Evolutionary conservation across 1,284 basidiomycete species (phyloP), one percentile per base, ranked within the genome.

Genomic region (Apiotrichum porosum): DNA sequence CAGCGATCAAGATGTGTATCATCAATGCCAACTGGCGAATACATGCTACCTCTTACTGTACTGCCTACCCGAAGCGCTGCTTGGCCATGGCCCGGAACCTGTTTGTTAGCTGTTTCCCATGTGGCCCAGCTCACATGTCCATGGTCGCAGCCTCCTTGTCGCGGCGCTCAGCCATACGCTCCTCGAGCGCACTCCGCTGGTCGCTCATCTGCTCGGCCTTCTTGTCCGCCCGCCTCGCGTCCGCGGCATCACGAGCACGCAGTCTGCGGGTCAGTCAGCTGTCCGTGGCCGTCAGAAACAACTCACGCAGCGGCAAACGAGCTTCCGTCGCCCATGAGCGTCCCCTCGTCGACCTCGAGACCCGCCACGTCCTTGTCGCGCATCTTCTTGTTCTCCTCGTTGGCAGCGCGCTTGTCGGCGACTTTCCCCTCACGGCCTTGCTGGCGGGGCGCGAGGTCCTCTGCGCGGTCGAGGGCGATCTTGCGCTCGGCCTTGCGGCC

Each of bases 281-380:
- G 5, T 30, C 18, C 26, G 12, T 24, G 26, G 17, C 30, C n/a
- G 43, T 14, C 0, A 9, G 5, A n/a, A n/a, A 10, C 10, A 5
- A 65, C 66, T 61, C 39, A 72, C 68, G 72, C 72, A 38, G 69
- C 62, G 13, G 65, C 58, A 50, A 72, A 73, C 44, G 64, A 60
- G 14, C 57, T 56, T 4, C 51, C 56, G 31, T 61, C 65, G 36
- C 72, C 72, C 60, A 74, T 59, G 46, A 74, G 52, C 13, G 65
- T 68, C 4, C 49, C 54, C 30, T 74, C 72, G 50, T 69, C 68
- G 9, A 72, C 51, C 40, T 73, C 71, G 33, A 73, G 53, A 1
- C 68, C 69, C 4, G 61, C 68, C 9, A 43, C 44, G 37, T 72
- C 71, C 50, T 68, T 69, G 31, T 72, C 71, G 47, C 69, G 57